Evolutionary conservation across 495 filamentous ascomycete genomes (phyloP).

Genomic region (Cudoniella acicularis): DNA sequence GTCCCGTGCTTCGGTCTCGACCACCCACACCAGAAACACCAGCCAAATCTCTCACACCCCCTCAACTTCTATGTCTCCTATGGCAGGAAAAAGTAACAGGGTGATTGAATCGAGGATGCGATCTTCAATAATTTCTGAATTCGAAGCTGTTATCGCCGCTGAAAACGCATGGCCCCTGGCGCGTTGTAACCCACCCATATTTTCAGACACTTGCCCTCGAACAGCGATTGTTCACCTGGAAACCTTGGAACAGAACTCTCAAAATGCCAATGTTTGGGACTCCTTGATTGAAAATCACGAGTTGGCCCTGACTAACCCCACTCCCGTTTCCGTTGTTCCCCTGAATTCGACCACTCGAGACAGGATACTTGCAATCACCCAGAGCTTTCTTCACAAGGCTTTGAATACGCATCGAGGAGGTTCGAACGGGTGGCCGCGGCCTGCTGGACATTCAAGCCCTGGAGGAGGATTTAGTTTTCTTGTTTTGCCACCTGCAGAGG

Average conservation of each 20-base stretch:
- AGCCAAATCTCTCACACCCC: slow-evolving; percentile 36
- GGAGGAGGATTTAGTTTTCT: slow-evolving; percentile 47
- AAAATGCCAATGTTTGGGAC: slow-evolving; percentile 45
- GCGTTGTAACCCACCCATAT: slow-evolving; percentile 49
- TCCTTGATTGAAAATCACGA: slow-evolving; percentile 36
- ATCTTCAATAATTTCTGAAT: slow-evolving; percentile 40
- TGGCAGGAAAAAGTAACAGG: slow-evolving; percentile 13
- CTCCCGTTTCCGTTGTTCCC: slow-evolving; percentile 35
- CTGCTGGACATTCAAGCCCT: slow-evolving; percentile 33
- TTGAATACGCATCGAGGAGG: slow-evolving; percentile 53
- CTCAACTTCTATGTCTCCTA: slow-evolving; percentile 13
- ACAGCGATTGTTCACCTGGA: slow-evolving; percentile 57
- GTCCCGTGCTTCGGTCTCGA: slow-evolving; percentile 34
- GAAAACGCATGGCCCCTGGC: slow-evolving; percentile 55
- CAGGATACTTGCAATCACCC: slow-evolving; percentile 59
- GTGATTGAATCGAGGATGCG: slow-evolving; percentile 8
- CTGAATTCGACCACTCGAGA: slow-evolving; percentile 52
- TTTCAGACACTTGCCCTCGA: slow-evolving; percentile 47
- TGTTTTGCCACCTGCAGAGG: slow-evolving; percentile 53
- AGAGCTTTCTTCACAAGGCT: slow-evolving; percentile 59
- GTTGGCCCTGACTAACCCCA: slow-evolving; percentile 24
- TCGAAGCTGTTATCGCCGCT: slow-evolving; percentile 47
- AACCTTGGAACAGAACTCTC: slow-evolving; percentile 53
- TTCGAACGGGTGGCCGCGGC: slow-evolving; percentile 28
- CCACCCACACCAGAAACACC: slow-evolving; percentile 37